phyloP scores from a whole-genome alignment of 768 basidiomycete genomes.

The Rossbeevera mucosa region DNA sequence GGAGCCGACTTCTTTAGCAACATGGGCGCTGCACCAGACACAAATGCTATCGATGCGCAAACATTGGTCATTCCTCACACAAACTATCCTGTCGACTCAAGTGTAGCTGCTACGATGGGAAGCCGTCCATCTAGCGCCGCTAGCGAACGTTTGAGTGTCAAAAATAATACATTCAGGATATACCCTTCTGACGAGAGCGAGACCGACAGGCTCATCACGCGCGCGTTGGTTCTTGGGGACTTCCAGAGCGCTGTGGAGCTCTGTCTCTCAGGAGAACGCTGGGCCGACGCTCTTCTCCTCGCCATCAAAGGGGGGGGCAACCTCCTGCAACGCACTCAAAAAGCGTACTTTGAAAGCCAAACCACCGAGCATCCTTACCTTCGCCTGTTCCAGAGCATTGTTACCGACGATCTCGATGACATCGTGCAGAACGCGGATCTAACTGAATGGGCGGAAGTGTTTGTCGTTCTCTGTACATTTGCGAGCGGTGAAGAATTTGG shows the following conservation, averaged over 20 bases:
- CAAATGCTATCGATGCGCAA: constrained; percentile 30
- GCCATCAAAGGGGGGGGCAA: constrained; percentile 89
- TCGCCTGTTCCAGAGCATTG: constrained; percentile 91
- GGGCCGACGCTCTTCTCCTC: constrained; percentile 91
- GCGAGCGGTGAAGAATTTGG: constrained; percentile 81
- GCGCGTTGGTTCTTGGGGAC: constrained; percentile 93
- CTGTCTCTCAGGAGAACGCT: constrained; percentile 84
- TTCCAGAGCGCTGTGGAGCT: constrained; percentile 89
- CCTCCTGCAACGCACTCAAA: constrained; percentile 82
- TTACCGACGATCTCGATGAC: constrained; percentile 86
- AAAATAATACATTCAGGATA: constrained; percentile 83
- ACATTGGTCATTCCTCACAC: constrained; percentile 68
- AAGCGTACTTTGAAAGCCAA: constrained; percentile 85
- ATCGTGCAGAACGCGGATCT: constrained; percentile 96
- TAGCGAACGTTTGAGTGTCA: constrained; percentile 43
- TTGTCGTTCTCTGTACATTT: constrained; percentile 95
- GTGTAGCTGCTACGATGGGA: constrained; percentile 93
- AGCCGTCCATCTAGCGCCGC: constrained; percentile 81
- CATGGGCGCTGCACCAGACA: constrained; percentile 52
- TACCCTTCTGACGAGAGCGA: constrained; percentile 86
- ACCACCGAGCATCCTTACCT: constrained; percentile 79
- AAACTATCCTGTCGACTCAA: constrained; percentile 78
- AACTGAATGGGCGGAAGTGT: constrained; percentile 93
- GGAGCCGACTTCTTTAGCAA: constrained; percentile 88
- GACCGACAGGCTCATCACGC: constrained; percentile 83